Percentiles rank a stretch among this genome's conserved stretches.
Conservation (phyloP, 2,329 filamentous ascomycete genomes). For the Ascochyta clinopodiicola region DNA sequence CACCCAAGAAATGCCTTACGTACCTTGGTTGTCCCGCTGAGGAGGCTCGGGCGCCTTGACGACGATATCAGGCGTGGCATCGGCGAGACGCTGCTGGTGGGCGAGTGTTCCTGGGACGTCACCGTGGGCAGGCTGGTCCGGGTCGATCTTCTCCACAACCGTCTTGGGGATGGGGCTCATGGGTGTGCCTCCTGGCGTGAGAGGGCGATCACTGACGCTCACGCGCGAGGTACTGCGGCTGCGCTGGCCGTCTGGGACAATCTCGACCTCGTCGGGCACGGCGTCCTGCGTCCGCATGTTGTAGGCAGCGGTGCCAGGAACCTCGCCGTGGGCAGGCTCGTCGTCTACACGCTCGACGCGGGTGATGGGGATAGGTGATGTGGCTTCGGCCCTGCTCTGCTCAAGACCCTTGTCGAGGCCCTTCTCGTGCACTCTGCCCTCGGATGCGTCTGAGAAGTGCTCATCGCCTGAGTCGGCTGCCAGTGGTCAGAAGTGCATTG, state of each 20-base stretch:
- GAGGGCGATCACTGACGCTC: slow-evolving; percentile 52
- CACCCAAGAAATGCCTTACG: slow-evolving; percentile 53
- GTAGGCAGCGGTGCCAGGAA: slow-evolving; percentile 67
- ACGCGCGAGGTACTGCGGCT: slow-evolving; percentile 51
- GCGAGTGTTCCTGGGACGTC: slow-evolving; percentile 68
- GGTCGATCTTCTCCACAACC: slow-evolving; percentile 67
- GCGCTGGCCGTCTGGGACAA: slow-evolving; percentile 54
- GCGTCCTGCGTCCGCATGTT: slow-evolving; percentile 64
- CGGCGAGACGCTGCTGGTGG: slow-evolving; percentile 62
- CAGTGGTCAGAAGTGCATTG: slow-evolving; percentile 21
- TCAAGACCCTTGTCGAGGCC: slow-evolving; percentile 28
- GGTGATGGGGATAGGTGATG: slow-evolving; percentile 66
- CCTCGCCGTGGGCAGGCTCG: slow-evolving; percentile 64
- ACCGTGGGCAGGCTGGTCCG: slow-evolving; percentile 62
- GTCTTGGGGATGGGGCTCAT: slow-evolving; percentile 63
- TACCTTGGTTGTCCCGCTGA: slow-evolving; percentile 61
- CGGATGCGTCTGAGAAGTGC: slow-evolving; percentile 70
- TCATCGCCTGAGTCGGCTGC: slow-evolving; percentile 60
- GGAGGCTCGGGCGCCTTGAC: slow-evolving; percentile 55
- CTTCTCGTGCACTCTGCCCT: slow-evolving; percentile 52
- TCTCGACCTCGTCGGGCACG: slow-evolving; percentile 68
- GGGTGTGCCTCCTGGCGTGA: slow-evolving; percentile 60
- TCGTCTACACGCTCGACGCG: slow-evolving; percentile 69
- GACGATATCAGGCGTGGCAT: slow-evolving; percentile 66
- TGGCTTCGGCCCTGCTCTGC: slow-evolving; percentile 48